Percentiles rank a stretch among this genome's conserved stretches.
phyloP scores from a whole-genome alignment of 495 filamentous ascomycete genomes.

The Neurospora sp. region DNA sequence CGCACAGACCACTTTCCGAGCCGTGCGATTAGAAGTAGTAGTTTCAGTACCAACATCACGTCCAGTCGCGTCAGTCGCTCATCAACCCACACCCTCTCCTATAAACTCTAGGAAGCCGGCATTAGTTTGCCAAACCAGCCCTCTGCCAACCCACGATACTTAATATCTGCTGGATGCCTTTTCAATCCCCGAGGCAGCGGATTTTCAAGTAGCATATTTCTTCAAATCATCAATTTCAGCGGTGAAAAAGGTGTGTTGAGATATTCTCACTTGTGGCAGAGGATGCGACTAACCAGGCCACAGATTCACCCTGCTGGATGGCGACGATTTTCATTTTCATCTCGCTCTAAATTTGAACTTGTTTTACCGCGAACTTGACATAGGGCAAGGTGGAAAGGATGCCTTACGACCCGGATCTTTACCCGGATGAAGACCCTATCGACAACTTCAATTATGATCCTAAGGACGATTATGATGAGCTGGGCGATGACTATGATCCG shows the following conservation, averaged over 20 bases:
- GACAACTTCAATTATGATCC: not conserved
- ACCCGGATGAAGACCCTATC: not conserved
- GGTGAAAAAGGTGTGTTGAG: not conserved
- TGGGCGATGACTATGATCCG: not conserved
- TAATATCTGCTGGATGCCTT: not conserved
- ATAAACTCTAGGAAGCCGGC: not conserved
- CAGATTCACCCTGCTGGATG: not conserved
- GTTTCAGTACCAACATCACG: not conserved
- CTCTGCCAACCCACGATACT: not conserved
- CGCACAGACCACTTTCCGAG: not conserved
- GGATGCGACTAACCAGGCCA: not conserved
- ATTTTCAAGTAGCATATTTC: not conserved
- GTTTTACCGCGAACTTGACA: not conserved
- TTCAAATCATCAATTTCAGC: not conserved
- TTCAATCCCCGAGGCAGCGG: not conserved
- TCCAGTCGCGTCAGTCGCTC: not conserved
- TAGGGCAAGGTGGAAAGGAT: not conserved
- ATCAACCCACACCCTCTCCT: not conserved
- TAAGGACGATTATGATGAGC: not conserved
- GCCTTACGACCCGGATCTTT: slow-evolving; percentile 12
- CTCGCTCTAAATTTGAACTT: not conserved
- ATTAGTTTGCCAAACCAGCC: not conserved
- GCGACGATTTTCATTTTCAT: not conserved
- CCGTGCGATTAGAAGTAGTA: not conserved
- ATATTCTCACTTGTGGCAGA: not conserved